Conservation (phyloP, 108 stramenopile genomes). For the Fragilaria crotonensis region DNA sequence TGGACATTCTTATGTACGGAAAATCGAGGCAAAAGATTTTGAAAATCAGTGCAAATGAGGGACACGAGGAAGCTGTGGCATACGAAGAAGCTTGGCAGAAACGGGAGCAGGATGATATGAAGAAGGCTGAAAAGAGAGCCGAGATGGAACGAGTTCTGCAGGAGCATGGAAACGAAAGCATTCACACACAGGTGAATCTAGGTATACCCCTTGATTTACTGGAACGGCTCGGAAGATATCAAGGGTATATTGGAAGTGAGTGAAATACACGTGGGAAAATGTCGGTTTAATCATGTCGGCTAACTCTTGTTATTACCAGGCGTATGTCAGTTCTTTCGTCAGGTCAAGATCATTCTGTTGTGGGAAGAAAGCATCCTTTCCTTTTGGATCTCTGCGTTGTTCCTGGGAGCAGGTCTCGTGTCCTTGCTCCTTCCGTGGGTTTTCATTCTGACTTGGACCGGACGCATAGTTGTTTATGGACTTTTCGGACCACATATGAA, state of each 20-base stretch:
- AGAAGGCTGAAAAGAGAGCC: slow-evolving; percentile 31
- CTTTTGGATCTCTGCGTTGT: slow-evolving; percentile 49
- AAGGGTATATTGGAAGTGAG: slow-evolving; percentile 24
- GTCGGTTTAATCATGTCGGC: background rate
- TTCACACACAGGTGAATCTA: slow-evolving; percentile 14
- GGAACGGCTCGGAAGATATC: slow-evolving; percentile 21
- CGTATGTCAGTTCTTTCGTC: slow-evolving; percentile 28
- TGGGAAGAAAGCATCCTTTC: slow-evolving; percentile 64
- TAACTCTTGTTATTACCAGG: slow-evolving; percentile 4
- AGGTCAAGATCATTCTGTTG: slow-evolving; percentile 33
- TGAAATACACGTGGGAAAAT: background rate
- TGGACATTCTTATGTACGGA: slow-evolving; percentile 28
- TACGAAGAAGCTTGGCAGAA: slow-evolving; percentile 34
- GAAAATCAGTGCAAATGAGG: slow-evolving; percentile 19
- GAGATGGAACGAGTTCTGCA: slow-evolving; percentile 38
- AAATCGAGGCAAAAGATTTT: slow-evolving; percentile 8
- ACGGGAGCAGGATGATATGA: slow-evolving; percentile 29
- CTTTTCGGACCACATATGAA: slow-evolving; percentile 73
- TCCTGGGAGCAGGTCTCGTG: slow-evolving; percentile 36
- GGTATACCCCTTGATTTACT: slow-evolving; percentile 20
- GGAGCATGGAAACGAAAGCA: slow-evolving; percentile 40
- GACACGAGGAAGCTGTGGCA: slow-evolving; percentile 27
- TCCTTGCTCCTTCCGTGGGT: slow-evolving; percentile 56
- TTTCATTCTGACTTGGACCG: slow-evolving; percentile 52
- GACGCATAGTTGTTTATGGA: slow-evolving; percentile 49